Evolutionary conservation across 148 eudicot species (phyloP).

Genomic region (Nyssa sinensis): DNA sequence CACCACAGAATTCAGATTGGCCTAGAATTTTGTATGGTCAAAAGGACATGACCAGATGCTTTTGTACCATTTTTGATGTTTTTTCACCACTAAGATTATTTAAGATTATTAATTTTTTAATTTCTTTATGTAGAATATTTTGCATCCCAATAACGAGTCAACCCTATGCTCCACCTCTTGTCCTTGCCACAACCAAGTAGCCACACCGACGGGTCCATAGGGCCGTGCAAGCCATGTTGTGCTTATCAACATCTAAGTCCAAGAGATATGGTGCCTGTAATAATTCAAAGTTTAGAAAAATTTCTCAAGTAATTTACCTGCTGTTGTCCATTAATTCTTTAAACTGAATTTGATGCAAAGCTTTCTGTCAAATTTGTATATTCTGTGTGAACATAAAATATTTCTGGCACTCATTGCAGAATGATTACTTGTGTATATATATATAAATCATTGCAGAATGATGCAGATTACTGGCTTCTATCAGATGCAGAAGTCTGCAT

Average conservation of each 20-base stretch:
- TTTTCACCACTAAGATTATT: not conserved
- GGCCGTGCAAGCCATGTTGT: too few relatives aligned
- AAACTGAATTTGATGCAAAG: not conserved
- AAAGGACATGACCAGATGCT: not conserved
- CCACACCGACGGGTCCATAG: too few relatives aligned
- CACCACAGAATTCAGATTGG: not conserved
- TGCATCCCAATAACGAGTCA: not conserved
- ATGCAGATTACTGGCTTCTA: slow-evolving; percentile 84
- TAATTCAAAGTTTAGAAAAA: not conserved
- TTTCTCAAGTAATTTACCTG: not conserved
- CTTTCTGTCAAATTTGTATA: not conserved
- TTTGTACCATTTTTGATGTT: not conserved
- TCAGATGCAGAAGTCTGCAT: slow-evolving; percentile 69
- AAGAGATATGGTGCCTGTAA: not conserved
- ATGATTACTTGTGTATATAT: too few relatives aligned
- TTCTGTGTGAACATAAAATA: too few relatives aligned
- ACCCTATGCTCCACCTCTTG: too few relatives aligned
- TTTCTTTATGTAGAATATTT: too few relatives aligned
- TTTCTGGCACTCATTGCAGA: slow-evolving; percentile 38
- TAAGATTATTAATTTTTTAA: too few relatives aligned
- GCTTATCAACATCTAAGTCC: not conserved
- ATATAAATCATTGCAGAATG: slow-evolving; percentile 65
- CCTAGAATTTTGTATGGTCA: not conserved
- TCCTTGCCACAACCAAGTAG: too few relatives aligned
- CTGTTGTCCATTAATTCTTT: not conserved